Conservation (phyloP, 1,139 yeast species). For the Debaryomyces udenii region DNA sequence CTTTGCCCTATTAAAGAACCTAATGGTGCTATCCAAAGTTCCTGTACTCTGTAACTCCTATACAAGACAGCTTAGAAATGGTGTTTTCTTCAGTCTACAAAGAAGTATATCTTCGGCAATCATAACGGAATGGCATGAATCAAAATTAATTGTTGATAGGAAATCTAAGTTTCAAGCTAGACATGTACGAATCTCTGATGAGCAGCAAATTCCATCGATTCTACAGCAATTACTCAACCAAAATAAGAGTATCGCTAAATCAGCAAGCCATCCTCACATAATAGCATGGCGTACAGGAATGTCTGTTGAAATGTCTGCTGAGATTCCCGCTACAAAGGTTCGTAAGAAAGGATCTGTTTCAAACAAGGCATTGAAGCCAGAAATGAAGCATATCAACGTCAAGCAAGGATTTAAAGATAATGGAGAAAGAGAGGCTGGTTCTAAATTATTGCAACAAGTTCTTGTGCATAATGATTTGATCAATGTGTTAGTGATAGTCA, state of each 20-base stretch:
- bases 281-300: slow-evolving; percentile 65
- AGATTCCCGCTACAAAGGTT: neutral
- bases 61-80: no score
- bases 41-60: no score
- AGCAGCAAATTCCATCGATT: slow-evolving; percentile 41
- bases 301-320: slow-evolving; percentile 1
- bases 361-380: slow-evolving; percentile 10
- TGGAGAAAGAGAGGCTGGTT: slow-evolving; percentile 71
- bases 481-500: slow-evolving; percentile 62
- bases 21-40: no score
- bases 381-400: slow-evolving; percentile 23
- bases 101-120: neutral
- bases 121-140: slow-evolving; percentile 31
- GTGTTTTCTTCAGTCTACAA: no score
- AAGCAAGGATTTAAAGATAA: slow-evolving; percentile 62
- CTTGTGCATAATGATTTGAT: slow-evolving; percentile 49
- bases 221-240: slow-evolving; percentile 38
- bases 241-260: slow-evolving; percentile 44
- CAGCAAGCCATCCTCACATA: slow-evolving; percentile 69
- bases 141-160: slow-evolving; percentile 37
- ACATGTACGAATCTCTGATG: slow-evolving; percentile 38
- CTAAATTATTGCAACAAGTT: slow-evolving; percentile 50
- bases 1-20: no score
- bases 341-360: neutral
- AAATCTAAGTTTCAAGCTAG: slow-evolving; percentile 69